A percentile compares a stretch with the other conserved stretches of the same genome.
phyloP scores from a whole-genome alignment of 2,329 filamentous ascomycete species.

The Fusarium siculi region DNA sequence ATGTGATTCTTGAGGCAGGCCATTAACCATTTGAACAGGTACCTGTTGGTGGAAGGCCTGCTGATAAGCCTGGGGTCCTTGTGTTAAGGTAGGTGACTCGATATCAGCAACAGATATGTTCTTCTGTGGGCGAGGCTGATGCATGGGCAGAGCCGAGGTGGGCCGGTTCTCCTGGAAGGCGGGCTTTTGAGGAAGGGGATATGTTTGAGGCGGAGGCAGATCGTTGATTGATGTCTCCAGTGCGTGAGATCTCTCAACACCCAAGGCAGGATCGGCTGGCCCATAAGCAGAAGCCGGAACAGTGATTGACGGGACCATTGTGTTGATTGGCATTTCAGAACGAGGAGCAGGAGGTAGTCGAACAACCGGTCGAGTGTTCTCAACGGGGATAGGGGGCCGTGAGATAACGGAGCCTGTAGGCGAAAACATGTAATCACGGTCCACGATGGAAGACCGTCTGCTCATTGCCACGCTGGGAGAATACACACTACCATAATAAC shows the following conservation, averaged over 20 bases:
- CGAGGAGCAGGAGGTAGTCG: slow-evolving; percentile 76
- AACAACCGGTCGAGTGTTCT: slow-evolving; percentile 77
- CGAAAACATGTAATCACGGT: slow-evolving; percentile 79
- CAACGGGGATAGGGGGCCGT: slow-evolving; percentile 69
- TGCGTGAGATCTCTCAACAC: slow-evolving; percentile 22
- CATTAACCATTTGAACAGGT: slow-evolving; percentile 75
- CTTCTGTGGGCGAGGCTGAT: slow-evolving; percentile 95
- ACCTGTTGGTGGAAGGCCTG: slow-evolving; percentile 96
- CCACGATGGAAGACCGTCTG: slow-evolving; percentile 80
- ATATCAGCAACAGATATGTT: slow-evolving; percentile 92
- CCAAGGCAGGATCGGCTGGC: slow-evolving; percentile 28
- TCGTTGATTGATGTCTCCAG: slow-evolving; percentile 59
- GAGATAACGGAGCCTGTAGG: slow-evolving; percentile 83
- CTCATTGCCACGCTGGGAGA: slow-evolving; percentile 90
- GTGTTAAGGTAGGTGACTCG: slow-evolving; percentile 77
- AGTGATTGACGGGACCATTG: slow-evolving; percentile 23
- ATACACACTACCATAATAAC: slow-evolving; percentile 80
- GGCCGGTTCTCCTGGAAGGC: slow-evolving; percentile 65
- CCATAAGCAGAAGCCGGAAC: slow-evolving; percentile 6
- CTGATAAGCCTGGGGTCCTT: slow-evolving; percentile 78
- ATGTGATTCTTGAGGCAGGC: slow-evolving; percentile 69
- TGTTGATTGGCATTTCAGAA: slow-evolving; percentile 42
- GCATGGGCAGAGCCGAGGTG: slow-evolving; percentile 73
- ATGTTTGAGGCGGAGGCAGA: slow-evolving; percentile 66
- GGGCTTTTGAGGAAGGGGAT: slow-evolving; percentile 68